A percentile compares a stretch with the other conserved stretches of the same genome.
These are phyloP conservation scores for Dacryopinax spathularia DNA, from an alignment of 768 basidiomycete genomes.

Conservation along the genomic window DNA sequence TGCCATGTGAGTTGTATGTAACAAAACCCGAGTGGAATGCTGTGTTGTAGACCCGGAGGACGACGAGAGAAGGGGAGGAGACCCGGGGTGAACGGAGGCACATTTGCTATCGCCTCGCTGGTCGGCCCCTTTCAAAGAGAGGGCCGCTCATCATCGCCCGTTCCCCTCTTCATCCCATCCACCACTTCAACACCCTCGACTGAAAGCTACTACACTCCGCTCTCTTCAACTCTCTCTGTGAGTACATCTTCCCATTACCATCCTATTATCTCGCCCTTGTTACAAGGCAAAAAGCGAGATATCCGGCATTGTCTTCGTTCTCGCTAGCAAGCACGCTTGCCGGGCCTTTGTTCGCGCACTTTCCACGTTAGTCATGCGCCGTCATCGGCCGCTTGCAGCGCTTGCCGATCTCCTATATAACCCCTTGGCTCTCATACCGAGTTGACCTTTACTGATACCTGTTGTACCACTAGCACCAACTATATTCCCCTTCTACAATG, in stretches of 20 bases:
- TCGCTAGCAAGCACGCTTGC: neutral
- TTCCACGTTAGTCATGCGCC: conserved; percentile 3
- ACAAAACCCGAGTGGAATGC: neutral
- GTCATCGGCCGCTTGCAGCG: neutral
- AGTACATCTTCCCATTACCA: neutral
- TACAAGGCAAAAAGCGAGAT: neutral
- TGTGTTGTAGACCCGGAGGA: neutral
- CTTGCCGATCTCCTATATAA: neutral
- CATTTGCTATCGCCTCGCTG: conserved; percentile 3
- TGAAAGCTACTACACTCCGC: neutral
- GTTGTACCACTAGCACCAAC: neutral
- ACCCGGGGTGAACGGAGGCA: neutral
- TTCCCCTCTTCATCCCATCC: conserved; percentile 4
- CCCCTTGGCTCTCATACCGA: neutral
- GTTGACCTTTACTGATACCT: neutral
- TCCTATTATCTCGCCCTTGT: neutral
- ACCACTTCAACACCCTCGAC: neutral
- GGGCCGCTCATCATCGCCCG: conserved; percentile 2
- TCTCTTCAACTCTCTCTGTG: neutral
- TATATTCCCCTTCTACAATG: conserved; percentile 35
- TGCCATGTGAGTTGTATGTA: too few species aligned
- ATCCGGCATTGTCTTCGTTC: neutral
- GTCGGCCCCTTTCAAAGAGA: neutral
- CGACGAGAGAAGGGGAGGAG: too few species aligned
- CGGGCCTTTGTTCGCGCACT: neutral